phyloP scores from a whole-genome alignment of 192 early-diverging fungal genomes.

The Blastocladiella britannica region DNA sequence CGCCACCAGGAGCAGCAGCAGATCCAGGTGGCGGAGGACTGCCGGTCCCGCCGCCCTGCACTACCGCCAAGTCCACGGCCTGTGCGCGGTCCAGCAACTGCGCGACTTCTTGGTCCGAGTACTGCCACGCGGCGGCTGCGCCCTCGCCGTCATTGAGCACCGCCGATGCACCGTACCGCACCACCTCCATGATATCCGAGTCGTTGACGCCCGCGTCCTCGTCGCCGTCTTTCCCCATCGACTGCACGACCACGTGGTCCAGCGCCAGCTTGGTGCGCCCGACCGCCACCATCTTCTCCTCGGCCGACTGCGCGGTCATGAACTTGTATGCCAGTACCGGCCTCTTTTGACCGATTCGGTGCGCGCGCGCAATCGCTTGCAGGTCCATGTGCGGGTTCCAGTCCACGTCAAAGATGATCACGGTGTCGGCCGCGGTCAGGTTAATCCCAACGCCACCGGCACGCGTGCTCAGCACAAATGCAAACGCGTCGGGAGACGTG shows the following conservation, averaged over 20 bases:
- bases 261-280: background rate
- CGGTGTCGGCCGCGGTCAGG: conserved; percentile 46
- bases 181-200: background rate
- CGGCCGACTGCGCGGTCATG: background rate
- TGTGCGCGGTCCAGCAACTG: background rate
- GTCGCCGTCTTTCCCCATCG: background rate
- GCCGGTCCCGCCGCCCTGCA: background rate
- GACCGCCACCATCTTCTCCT: background rate
- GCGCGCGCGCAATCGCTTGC: conserved; percentile 50
- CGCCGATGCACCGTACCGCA: background rate
- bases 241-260: background rate
- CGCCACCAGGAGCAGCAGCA: no score
- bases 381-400: conserved; percentile 52
- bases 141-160: background rate
- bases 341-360: conserved; percentile 50
- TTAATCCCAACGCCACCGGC: conserved; percentile 60
- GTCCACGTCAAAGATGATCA: conserved; percentile 54
- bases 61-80: background rate
- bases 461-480: conserved; percentile 49
- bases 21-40: no score
- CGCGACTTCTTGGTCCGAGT: background rate
- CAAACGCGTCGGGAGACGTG: conserved; percentile 30
- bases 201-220: background rate
- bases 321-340: conserved; percentile 17
- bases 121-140: background rate